Evolutionary conservation across 352 stramenopile species (phyloP).

Genomic region (Phytopythium vexans): DNA sequence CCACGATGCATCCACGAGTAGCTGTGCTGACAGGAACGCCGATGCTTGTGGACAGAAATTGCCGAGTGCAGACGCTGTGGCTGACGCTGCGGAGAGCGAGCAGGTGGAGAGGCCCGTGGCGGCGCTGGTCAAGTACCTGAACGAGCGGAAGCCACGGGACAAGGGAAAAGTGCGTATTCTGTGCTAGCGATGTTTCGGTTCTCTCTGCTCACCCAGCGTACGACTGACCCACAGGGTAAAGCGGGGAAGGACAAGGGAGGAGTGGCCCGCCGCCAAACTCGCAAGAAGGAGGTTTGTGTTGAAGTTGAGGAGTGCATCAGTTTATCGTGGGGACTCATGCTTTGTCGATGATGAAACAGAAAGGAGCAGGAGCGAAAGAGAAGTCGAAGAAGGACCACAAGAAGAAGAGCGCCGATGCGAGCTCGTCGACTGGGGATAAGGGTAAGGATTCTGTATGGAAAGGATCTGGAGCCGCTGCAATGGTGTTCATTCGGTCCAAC

Average conservation of each 20-base stretch:
- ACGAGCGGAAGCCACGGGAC: constrained; percentile 68
- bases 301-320: not conserved
- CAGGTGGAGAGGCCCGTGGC: constrained; percentile 63
- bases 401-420: constrained; percentile 25
- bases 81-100: constrained; percentile 50
- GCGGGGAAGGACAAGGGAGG: constrained; percentile 26
- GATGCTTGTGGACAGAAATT: constrained; percentile 44
- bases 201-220: not conserved
- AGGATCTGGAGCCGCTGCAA: not conserved
- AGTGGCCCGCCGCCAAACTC: constrained; percentile 21
- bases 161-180: constrained; percentile 53
- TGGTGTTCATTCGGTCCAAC: not conserved
- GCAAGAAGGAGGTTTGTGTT: constrained; percentile 43
- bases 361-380: constrained; percentile 18
- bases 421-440: not conserved
- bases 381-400: constrained; percentile 39
- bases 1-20: not conserved
- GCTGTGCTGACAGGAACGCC: not conserved
- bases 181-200: not conserved
- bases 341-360: not conserved
- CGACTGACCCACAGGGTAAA: constrained; percentile 8
- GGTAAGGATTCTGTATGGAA: not conserved
- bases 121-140: constrained; percentile 80
- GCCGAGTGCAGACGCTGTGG: constrained; percentile 55
- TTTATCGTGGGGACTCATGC: too few relatives aligned